Conservation (phyloP, 2,329 filamentous ascomycete species). For the Epichloe sp. region DNA sequence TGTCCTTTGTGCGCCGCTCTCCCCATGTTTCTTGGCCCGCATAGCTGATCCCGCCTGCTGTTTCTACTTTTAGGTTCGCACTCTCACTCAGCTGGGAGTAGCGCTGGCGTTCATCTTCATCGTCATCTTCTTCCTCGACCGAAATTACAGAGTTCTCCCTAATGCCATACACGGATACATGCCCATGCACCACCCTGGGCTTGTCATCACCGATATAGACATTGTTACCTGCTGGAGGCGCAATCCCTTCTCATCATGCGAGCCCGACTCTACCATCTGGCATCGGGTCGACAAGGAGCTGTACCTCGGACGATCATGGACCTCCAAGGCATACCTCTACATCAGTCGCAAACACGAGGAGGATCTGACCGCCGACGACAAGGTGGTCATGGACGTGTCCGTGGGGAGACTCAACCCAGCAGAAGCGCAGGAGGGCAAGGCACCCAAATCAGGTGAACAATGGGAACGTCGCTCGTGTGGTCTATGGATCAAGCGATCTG, state of each 20-base stretch:
- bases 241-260: constrained; percentile 64
- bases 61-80: constrained; percentile 39
- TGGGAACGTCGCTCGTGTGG: constrained; percentile 73
- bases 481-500: constrained; percentile 69
- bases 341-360: constrained; percentile 77
- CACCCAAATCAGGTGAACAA: constrained; percentile 31
- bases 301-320: constrained; percentile 62
- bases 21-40: background rate
- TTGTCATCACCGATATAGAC: constrained; percentile 75
- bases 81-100: constrained; percentile 61
- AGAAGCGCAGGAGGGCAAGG: constrained; percentile 7
- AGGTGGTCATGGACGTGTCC: constrained; percentile 65
- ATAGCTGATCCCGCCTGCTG: background rate
- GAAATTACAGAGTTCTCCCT: constrained; percentile 76
- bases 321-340: constrained; percentile 67
- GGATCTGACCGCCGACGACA: constrained; percentile 60
- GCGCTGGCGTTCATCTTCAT: constrained; percentile 54
- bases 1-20: background rate
- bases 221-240: constrained; percentile 63
- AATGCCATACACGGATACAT: constrained; percentile 76
- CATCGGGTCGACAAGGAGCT: constrained; percentile 82
- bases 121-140: constrained; percentile 72
- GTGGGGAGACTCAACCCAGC: constrained; percentile 61
- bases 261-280: constrained; percentile 60
- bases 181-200: constrained; percentile 71